Base-by-base conservation (phyloP, 768 basidiomycete genomes). In the Candolleomyces efflorescens region DNA sequence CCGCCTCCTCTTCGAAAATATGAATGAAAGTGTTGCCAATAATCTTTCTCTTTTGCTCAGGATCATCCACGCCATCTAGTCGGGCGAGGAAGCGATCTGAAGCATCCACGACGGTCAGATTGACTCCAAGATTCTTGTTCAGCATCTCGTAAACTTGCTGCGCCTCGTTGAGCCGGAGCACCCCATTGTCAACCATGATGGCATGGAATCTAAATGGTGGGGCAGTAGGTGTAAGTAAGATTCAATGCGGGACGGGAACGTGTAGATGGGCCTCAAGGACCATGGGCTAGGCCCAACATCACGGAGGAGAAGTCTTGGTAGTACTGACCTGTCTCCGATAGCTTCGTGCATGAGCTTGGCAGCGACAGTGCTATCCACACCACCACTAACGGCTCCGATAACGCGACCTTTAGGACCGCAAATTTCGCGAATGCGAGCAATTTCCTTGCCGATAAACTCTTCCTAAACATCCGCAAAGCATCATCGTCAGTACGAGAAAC, bases 261-360 rank as follows among this genome's bases (percentile, higher is more conserved):
- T 32, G 32, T 32, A 32, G 32, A 32, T 32, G 32, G 32, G 11
- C 32, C 32, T 11, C 32, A 32, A 5, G 32, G 32, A 11, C 32
- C 7, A 11, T 2, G 32, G 32, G 32, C 32, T 32, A 32, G 32
- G 11, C 32, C 32, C 32, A 32, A 32, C 32, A 32, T 32, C 32
- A 32, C 56, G 43, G 27, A 59, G 27, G 7, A 20, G 38, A 43
- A 26, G 60, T 54, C 49, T 56, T 55, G 27, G 23, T 58, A 5
- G 15, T 41, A 63, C 77, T 44, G 67, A 92, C 93, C 96, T 83
- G 70, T 98, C 94, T 26, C 97, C 97, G 65, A 99, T 98, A 24
- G 97, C 97, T 76, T 98, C 95, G 64, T 98, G 95, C 97, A 99
- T 99, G 60, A 99, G 81, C 73, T 98, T 98, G 44, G 97, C 97